These are phyloP conservation scores for Lipomyces oligophaga DNA, from an alignment of 805 yeast genomes.

Conservation along the genomic window DNA sequence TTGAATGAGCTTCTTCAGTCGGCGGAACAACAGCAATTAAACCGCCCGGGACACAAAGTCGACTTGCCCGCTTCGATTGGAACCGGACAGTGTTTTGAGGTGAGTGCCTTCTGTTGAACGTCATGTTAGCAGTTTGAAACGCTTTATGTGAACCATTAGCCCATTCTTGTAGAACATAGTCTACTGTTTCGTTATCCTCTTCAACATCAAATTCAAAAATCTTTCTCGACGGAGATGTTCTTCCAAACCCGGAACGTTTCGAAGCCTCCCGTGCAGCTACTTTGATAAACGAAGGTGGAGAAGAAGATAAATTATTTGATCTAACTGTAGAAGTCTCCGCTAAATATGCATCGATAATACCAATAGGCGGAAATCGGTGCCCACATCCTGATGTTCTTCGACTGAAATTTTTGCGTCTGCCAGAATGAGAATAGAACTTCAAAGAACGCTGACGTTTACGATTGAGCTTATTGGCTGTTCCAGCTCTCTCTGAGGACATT, in stretches of 20 bases:
- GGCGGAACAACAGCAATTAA: conserved; percentile 25
- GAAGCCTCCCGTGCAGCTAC: conserved; percentile 26
- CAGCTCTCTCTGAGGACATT: too few relatives aligned
- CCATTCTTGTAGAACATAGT: conserved; percentile 22
- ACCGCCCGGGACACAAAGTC: too few relatives aligned
- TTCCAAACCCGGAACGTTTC: conserved; percentile 12
- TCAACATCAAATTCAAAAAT: conserved; percentile 24
- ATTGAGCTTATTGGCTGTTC: too few relatives aligned
- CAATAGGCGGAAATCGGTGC: conserved; percentile 9
- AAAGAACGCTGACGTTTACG: too few relatives aligned
- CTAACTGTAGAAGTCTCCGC: background rate
- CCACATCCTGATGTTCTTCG: too few relatives aligned
- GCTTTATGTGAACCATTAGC: conserved; percentile 27
- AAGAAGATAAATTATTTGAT: background rate
- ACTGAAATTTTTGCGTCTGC: too few relatives aligned
- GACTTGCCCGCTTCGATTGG: too few relatives aligned
- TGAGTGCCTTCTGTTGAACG: conserved; percentile 2
- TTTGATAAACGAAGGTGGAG: conserved; percentile 20
- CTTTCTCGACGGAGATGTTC: conserved; percentile 17
- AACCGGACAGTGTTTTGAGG: too few relatives aligned
- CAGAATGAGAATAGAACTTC: too few relatives aligned
- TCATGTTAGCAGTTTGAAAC: conserved; percentile 17
- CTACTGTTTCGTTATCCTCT: conserved; percentile 20
- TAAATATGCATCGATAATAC: conserved; percentile 24
- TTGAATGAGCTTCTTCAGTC: conserved; percentile 5